Evolutionary conservation across 345 rosid species (phyloP), one percentile per base, ranked within the genome.

Genomic region (Schrenkiella parvula): DNA sequence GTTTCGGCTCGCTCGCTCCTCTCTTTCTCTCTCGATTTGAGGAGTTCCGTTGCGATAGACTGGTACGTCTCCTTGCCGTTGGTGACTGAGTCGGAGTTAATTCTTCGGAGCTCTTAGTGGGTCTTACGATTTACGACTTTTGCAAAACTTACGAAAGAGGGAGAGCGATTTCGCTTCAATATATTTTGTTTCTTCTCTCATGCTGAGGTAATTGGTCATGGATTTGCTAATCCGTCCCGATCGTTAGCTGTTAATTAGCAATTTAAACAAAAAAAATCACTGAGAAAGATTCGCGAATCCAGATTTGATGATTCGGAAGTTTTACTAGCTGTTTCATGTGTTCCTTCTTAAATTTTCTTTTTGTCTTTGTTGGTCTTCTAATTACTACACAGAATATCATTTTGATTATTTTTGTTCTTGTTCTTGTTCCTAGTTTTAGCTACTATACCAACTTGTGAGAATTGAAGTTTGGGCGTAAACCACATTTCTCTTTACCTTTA

Each of bases 41-140:
- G 50, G 55, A 51, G 48, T 43, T 43, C 52, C 57, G 79, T 68
- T 69, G 56, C 79, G 66, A 70, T 54, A 53, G 44, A 5, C 79
- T 63, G 14, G 1, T 60, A 23, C 53, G 58, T 42, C 37, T 47
- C 66, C 22, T 17, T 51, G 5, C 28, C 61, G 64, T 25, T 55
- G 17, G 59, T 73, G 34, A 18, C 72, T 9, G 55, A 57, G 53
- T 50, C 62, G 62, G 35, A 73, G 25, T 10, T 11, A 10, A 56
- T 28, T 50, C 68, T 2, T 10, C 65, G 42, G 14, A 59, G 69
- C 52, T n/a, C n/a, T n/a, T 44, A 23, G 34, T 39, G 42, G 44
- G 0, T 65, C 22, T 51, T 52, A 5, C 42, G 57, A 25, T 68
- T 68, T 48, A 31, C 26, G 69, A 47, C 3, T 60, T 22, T 6